Evolutionary conservation across 495 filamentous ascomycete species (phyloP), one percentile per base, ranked within the genome.

Genomic region (Parmelia sp.): DNA sequence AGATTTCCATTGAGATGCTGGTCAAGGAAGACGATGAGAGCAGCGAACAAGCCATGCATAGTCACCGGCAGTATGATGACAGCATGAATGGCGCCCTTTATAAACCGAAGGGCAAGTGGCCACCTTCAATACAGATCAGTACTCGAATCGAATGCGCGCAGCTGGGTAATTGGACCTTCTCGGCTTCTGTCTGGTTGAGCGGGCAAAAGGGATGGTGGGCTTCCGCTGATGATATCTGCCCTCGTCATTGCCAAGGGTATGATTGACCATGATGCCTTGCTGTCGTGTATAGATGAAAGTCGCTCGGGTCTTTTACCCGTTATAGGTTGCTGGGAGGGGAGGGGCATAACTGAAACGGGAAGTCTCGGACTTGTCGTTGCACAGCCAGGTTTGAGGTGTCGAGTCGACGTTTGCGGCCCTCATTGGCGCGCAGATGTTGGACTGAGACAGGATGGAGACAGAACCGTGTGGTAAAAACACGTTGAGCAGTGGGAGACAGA

Each of bases 41-140:
- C 81, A 2, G 86, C 83, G 67, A 90, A 87, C 15, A 84, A 37
- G 1, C 86, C 83, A 73, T 90, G 88, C 2, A 87, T 65, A 9
- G 79, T 60, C n/a, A 90, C 84, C 12, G 88, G 83, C 29, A 89
- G 12, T 19, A 88, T 60, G 56, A 90, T 88, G 12, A 78, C 80
- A 57, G 72, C 78, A 74, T 91, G 88, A 62, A 91, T 87, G 36
- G 88, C 84, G 47, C 88, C 88, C 73, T 90, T 90, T 77, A 84
- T 81, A 75, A 90, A 89, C 53, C 88, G 83, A 58, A 90, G 82
- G 19, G 84, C 88, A 29, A 91, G 77, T 11, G 88, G 88, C 85
- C 86, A 88, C 79, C 85, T 86, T 53, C 27, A 42, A 8, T 27
- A 7, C 21, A 14, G 15, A 42, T 68, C 47, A 68, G 44, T 10